phyloP scores from a whole-genome alignment of 306 rosid genomes.

The Cajanus cajan region DNA sequence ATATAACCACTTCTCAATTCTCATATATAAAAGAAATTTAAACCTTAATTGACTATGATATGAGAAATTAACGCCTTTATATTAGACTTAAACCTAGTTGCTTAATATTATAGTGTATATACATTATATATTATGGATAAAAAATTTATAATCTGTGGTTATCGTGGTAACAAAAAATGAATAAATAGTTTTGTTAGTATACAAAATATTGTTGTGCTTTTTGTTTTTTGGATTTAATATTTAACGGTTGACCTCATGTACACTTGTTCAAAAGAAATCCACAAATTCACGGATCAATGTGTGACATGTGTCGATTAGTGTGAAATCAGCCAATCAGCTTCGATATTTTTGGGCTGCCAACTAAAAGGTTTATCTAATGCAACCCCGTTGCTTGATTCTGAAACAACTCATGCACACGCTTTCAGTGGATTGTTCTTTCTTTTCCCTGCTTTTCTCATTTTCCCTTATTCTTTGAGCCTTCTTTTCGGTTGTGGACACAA shows the following conservation, averaged over 20 bases:
- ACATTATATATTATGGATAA: too few relatives aligned
- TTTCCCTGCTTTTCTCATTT: background rate
- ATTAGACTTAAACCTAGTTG: too few relatives aligned
- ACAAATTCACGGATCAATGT: conserved; percentile 15
- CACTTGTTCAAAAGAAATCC: conserved; percentile 26
- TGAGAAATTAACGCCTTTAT: too few relatives aligned
- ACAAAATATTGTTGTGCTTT: background rate
- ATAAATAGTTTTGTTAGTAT: background rate
- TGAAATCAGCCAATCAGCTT: conserved; percentile 28
- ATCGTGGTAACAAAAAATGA: background rate
- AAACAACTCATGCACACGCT: conserved; percentile 28
- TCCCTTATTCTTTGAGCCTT: background rate
- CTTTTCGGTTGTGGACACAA: background rate
- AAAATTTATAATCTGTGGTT: too few relatives aligned
- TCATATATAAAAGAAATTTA: too few relatives aligned
- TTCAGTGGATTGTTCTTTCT: background rate
- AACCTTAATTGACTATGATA: too few relatives aligned
- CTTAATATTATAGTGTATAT: too few relatives aligned
- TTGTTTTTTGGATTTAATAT: background rate
- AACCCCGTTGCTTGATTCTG: conserved; percentile 14
- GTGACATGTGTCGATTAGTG: conserved; percentile 10
- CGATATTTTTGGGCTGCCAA: conserved; percentile 26
- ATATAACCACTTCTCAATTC: too few relatives aligned
- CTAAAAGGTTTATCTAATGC: conserved; percentile 18
- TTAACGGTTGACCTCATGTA: conserved; percentile 10